A percentile compares a stretch with the other conserved stretches of the same genome.
These are phyloP conservation scores for Collybia mongolica DNA, from an alignment of 768 basidiomycete genomes.

Conservation along the genomic window DNA sequence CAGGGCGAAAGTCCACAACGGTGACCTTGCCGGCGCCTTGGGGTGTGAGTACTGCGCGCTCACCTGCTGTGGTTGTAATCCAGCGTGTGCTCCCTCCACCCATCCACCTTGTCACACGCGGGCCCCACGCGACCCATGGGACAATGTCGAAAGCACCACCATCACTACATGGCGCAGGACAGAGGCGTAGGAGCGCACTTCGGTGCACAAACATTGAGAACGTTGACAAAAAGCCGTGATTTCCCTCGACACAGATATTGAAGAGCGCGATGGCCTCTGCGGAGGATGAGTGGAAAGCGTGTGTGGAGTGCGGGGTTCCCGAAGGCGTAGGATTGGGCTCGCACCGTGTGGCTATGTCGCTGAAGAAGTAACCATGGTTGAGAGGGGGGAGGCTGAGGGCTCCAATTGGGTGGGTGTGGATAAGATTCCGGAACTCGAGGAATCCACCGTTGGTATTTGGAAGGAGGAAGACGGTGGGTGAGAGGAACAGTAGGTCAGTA, in stretches of 20 bases:
- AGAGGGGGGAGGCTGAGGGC: constrained; percentile 30
- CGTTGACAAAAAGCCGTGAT: background rate
- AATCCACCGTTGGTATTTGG: constrained; percentile 26
- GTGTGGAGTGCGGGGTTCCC: constrained; percentile 7
- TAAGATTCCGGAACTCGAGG: constrained; percentile 36
- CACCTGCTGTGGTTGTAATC: constrained; percentile 37
- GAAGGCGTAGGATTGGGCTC: constrained; percentile 38
- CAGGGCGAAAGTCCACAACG: background rate
- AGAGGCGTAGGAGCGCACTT: constrained; percentile 18
- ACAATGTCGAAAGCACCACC: constrained; percentile 5
- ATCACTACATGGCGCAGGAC: constrained; percentile 8
- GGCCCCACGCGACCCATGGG: constrained; percentile 32
- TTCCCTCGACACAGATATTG: constrained; percentile 22
- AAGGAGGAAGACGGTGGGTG: constrained; percentile 28
- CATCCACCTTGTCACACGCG: constrained; percentile 30
- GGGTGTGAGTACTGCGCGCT: constrained; percentile 20
- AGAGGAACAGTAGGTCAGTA: constrained; percentile 30
- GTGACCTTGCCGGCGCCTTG: background rate
- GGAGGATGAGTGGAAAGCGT: constrained; percentile 21
- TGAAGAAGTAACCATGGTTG: constrained; percentile 15
- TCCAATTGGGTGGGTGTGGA: constrained; percentile 17
- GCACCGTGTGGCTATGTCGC: constrained; percentile 31
- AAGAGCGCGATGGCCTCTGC: constrained; percentile 32
- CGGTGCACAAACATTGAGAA: constrained; percentile 37
- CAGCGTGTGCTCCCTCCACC: constrained; percentile 30